These are phyloP conservation scores for Cystobasidium sp. DNA, from an alignment of 1,284 basidiomycete genomes.

Conservation along the genomic window DNA sequence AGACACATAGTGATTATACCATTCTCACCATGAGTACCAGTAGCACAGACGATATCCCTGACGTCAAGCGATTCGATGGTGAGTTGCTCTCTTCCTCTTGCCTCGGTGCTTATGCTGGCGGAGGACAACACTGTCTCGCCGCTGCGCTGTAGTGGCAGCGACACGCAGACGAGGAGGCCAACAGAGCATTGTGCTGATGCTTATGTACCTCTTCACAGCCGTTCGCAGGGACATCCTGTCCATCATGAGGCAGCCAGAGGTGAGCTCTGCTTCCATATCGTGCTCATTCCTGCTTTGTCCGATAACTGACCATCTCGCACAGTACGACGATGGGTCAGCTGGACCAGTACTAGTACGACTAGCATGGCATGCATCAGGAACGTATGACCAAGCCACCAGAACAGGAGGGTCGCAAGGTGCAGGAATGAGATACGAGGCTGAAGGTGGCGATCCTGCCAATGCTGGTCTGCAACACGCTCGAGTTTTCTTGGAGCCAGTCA, in stretches of 20 bases:
- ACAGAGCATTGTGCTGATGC: background rate
- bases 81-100: background rate
- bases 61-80: slow-evolving; percentile 19
- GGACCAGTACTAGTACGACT: slow-evolving; percentile 60
- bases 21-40: background rate
- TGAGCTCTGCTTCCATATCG: slow-evolving; percentile 3
- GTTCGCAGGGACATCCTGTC: slow-evolving; percentile 47
- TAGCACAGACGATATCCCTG: slow-evolving; percentile 18
- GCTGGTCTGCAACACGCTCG: slow-evolving; percentile 83
- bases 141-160: too few relatives aligned
- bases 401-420: slow-evolving; percentile 91
- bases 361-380: slow-evolving; percentile 58
- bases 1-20: background rate
- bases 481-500: slow-evolving; percentile 81
- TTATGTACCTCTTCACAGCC: slow-evolving; percentile 29
- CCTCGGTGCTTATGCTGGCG: background rate
- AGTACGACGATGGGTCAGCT: slow-evolving; percentile 51
- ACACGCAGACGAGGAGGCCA: background rate
- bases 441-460: slow-evolving; percentile 84
- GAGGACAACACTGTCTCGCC: background rate
- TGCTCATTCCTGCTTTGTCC: too few relatives aligned
- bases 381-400: slow-evolving; percentile 44
- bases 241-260: slow-evolving; percentile 46
- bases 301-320: background rate
- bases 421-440: slow-evolving; percentile 85